Evolutionary conservation across 2,329 filamentous ascomycete genomes (phyloP).

Genomic region (Helotiales sp.): DNA sequence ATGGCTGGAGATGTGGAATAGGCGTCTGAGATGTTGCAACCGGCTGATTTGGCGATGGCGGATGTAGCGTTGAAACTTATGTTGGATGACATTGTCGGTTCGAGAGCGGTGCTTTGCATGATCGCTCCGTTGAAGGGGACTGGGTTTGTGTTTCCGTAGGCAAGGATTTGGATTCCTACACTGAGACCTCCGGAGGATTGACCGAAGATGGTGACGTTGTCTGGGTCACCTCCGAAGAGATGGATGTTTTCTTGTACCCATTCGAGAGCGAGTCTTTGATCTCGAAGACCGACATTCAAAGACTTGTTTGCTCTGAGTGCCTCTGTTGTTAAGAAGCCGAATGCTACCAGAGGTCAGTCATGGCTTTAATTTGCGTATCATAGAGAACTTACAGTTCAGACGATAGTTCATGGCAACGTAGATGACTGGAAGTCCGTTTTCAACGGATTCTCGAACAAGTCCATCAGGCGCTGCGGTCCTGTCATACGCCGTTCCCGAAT

Average conservation of each 20-base stretch:
- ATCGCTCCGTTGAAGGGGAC: slow-evolving; percentile 48
- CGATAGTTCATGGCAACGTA: slow-evolving; percentile 60
- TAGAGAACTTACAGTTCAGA: slow-evolving; percentile 19
- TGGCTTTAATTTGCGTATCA: not conserved
- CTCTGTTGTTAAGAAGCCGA: slow-evolving; percentile 68
- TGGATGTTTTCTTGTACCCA: slow-evolving; percentile 61
- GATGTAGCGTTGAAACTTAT: slow-evolving; percentile 49
- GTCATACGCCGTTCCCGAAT: slow-evolving; percentile 17
- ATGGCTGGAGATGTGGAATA: slow-evolving; percentile 38
- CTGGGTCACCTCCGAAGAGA: slow-evolving; percentile 57
- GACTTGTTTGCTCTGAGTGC: slow-evolving; percentile 38
- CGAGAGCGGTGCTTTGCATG: slow-evolving; percentile 48
- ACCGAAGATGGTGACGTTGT: slow-evolving; percentile 60
- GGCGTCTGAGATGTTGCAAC: slow-evolving; percentile 43
- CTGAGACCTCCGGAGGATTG: slow-evolving; percentile 53
- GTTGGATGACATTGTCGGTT: slow-evolving; percentile 50
- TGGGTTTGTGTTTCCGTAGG: slow-evolving; percentile 45
- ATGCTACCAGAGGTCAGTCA: slow-evolving; percentile 46
- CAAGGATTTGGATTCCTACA: slow-evolving; percentile 49
- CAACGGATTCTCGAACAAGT: slow-evolving; percentile 46
- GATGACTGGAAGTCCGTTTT: slow-evolving; percentile 50
- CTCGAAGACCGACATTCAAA: slow-evolving; percentile 49
- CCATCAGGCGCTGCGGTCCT: slow-evolving; percentile 41
- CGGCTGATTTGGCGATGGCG: slow-evolving; percentile 42
- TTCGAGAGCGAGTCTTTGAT: slow-evolving; percentile 51